Base-by-base conservation (phyloP, 2,329 filamentous ascomycete genomes). In the Hypomyces perniciosus region DNA sequence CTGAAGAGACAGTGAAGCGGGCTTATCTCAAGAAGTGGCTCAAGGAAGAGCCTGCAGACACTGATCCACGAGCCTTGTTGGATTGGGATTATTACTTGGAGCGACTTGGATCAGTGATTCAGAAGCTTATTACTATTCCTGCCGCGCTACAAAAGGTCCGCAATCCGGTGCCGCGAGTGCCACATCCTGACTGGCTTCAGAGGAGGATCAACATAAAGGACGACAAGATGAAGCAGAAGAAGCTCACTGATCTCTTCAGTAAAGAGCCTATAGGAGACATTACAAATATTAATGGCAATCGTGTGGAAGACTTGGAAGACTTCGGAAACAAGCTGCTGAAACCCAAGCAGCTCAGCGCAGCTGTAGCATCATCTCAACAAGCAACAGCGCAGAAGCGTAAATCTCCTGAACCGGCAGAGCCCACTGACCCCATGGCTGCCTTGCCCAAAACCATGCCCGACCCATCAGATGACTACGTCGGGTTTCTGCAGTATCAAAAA, bases 21-120 rank as follows among this genome's bases (percentile, higher is more conserved):
- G 83, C 85, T 63, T 99, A 95, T 69, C 71, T 99, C 56, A 85
- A 89, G 53, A 97, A 96, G 67, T 99, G 93, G 93, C 70, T 99
- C 55, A 91, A 90, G 65, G 92, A 97, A 60, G 92, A 97, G 55
- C 91, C 92, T 0, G 76, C 82, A 7, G 87, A 96, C 64, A 95
- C 93, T 68, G 93, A 99, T 66, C 91, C 91, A 6, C 80, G 95
- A 61, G 85, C 83, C 20, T 78, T 99, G 9, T 84, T 99, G 46
- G 93, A 99, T 67, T 99, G 93, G 93, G 81, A 90, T 58, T 99
- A 99, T 69, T 99, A 99, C 65, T 77, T 91, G 2, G 95, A 99
- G 63, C 90, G 93, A 72, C 76, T 99, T 20, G 92, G 91, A 1
- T 97, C 92, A 0, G 93, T 99, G 50, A 95, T 99, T 46, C 93